These are phyloP conservation scores for Pseudozyma pruni DNA, from an alignment of 1,284 basidiomycete species.

Conservation along the genomic window DNA sequence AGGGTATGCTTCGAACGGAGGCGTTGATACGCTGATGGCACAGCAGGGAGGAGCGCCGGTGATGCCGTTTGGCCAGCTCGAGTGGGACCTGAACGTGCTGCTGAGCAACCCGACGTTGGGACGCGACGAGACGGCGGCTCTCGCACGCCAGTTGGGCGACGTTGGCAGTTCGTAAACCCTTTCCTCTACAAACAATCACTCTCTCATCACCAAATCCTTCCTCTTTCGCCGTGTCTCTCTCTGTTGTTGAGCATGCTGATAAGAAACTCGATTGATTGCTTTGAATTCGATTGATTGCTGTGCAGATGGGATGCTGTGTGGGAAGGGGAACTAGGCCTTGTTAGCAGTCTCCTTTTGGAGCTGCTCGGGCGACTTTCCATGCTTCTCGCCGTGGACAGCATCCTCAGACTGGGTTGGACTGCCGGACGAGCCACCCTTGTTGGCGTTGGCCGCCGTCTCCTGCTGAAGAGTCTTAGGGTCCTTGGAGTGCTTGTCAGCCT, in stretches of 20 bases:
- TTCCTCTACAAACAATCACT: neutral
- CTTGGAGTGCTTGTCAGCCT: constrained; percentile 49
- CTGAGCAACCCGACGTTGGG: constrained; percentile 15
- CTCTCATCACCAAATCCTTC: no score
- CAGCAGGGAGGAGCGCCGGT: neutral
- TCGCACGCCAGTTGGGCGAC: constrained; percentile 2
- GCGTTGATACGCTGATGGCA: no score
- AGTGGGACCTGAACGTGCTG: constrained; percentile 26
- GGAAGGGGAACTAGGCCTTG: constrained; percentile 31
- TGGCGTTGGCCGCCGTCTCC: constrained; percentile 28
- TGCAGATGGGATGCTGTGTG: no score
- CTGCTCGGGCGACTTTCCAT: constrained; percentile 40
- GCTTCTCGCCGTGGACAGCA: constrained; percentile 52
- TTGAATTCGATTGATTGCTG: no score
- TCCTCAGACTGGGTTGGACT: constrained; percentile 49
- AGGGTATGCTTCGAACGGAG: no score
- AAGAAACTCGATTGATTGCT: no score
- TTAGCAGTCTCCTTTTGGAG: constrained; percentile 48
- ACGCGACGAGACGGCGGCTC: neutral
- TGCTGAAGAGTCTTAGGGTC: constrained; percentile 48
- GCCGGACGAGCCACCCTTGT: constrained; percentile 7
- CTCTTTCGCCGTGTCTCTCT: no score
- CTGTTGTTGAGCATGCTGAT: no score
- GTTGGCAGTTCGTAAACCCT: neutral
- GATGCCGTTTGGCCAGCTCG: constrained; percentile 12